A percentile compares a stretch with the other conserved stretches of the same genome.
These are phyloP conservation scores for Pseudogymnoascus sp. DNA, from an alignment of 2,329 filamentous ascomycete species.

Conservation along the genomic window DNA sequence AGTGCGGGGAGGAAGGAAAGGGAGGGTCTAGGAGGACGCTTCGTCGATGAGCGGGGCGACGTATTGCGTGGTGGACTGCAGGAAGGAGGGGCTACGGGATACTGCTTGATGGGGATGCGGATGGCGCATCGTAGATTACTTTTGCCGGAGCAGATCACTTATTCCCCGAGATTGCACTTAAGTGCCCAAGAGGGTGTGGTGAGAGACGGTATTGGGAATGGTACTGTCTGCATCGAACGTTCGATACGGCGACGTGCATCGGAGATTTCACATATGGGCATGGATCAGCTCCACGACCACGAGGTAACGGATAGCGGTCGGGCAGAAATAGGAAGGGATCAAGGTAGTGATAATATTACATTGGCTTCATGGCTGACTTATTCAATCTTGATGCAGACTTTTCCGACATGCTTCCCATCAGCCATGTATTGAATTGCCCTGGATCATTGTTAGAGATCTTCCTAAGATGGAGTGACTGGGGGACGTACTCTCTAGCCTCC, in stretches of 20 bases:
- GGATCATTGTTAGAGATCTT: neutral
- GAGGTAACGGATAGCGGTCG: neutral
- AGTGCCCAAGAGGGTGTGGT: neutral
- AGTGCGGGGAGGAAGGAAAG: neutral
- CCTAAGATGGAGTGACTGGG: neutral
- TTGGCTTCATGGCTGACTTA: conserved; percentile 12
- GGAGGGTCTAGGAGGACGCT: neutral
- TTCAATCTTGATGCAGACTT: conserved; percentile 35
- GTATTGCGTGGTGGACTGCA: neutral
- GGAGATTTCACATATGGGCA: neutral
- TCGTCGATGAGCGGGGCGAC: neutral
- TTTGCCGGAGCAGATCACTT: conserved; percentile 6
- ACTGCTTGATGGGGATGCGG: neutral
- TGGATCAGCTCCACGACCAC: neutral
- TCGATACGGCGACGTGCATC: conserved; percentile 5
- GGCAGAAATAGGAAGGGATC: neutral
- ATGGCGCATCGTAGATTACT: neutral
- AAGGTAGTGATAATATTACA: neutral
- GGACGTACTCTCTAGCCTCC: conserved; percentile 33
- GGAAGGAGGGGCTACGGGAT: neutral
- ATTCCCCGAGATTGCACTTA: neutral
- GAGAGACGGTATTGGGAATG: neutral
- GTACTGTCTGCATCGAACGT: neutral
- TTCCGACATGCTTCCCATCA: conserved; percentile 45
- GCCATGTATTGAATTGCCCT: conserved; percentile 44